Percentiles rank a stretch among this genome's conserved stretches.
Evolutionary conservation across 2,329 filamentous ascomycete genomes (phyloP).

Genomic region (Ceratocystis huliohia): DNA sequence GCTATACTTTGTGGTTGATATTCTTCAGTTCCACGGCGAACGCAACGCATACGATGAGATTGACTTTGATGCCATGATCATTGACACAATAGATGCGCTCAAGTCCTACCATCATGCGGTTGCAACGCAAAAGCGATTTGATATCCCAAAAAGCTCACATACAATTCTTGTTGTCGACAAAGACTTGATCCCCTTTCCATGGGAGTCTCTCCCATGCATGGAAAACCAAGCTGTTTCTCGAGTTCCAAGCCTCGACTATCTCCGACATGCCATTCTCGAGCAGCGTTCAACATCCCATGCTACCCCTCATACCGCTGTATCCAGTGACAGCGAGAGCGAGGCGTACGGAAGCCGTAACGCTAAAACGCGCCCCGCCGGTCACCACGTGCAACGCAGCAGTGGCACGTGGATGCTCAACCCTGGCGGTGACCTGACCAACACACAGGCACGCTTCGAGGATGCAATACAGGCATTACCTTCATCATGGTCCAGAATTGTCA

Average conservation of each 20-base stretch:
- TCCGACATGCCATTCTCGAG: conserved; percentile 62
- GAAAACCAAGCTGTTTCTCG: conserved; percentile 67
- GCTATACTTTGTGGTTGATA: conserved; percentile 91
- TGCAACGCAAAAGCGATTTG: conserved; percentile 23
- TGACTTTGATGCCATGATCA: conserved; percentile 81
- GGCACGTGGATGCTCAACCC: conserved; percentile 85
- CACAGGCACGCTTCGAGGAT: conserved; percentile 60
- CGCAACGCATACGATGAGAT: conserved; percentile 95
- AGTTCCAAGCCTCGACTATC: conserved; percentile 71
- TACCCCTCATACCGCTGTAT: neutral
- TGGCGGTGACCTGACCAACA: conserved; percentile 66
- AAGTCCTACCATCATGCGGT: conserved; percentile 56
- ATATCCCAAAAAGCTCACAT: conserved; percentile 42
- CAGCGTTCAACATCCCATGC: conserved; percentile 25
- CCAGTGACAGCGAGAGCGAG: conserved; percentile 13
- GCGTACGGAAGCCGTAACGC: conserved; percentile 24
- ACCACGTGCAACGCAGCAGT: conserved; percentile 41
- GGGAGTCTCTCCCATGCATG: conserved; percentile 88
- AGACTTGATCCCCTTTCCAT: conserved; percentile 78
- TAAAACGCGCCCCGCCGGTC: conserved; percentile 28
- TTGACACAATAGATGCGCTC: conserved; percentile 77
- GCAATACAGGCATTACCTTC: conserved; percentile 41
- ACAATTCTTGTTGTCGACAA: conserved; percentile 88
- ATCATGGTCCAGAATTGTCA: conserved; percentile 58
- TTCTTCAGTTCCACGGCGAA: conserved; percentile 92